phyloP scores from a whole-genome alignment of 1,284 basidiomycete species.

The Malassezia arunalokei region DNA sequence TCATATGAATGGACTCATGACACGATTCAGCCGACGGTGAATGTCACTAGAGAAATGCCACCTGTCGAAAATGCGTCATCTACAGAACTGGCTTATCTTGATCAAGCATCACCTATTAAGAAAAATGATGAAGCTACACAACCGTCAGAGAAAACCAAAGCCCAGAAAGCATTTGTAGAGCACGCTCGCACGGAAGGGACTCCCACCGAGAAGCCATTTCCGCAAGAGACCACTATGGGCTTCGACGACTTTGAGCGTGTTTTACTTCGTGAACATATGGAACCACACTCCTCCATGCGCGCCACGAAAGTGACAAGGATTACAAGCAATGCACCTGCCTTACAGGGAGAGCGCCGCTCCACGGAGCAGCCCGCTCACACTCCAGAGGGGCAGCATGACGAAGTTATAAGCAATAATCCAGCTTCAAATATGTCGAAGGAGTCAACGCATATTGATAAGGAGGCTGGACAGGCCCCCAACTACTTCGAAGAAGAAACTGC shows the following conservation, averaged over 20 bases:
- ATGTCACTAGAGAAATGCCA: background rate
- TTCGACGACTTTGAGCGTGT: slow-evolving; percentile 1
- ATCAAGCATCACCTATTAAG: background rate
- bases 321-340: background rate
- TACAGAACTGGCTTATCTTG: too few relatives aligned
- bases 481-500: too few relatives aligned
- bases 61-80: too few relatives aligned
- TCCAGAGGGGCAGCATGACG: background rate
- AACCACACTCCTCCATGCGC: background rate
- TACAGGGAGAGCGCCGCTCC: background rate
- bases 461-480: too few relatives aligned
- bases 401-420: background rate
- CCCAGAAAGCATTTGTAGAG: background rate
- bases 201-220: background rate
- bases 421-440: background rate
- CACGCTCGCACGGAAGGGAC: background rate
- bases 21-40: background rate
- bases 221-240: background rate
- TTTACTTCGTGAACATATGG: background rate
- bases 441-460: too few relatives aligned
- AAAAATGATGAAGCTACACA: background rate
- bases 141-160: background rate
- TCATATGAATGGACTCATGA: background rate
- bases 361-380: background rate
- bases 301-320: background rate